Conservation (phyloP, 2,329 filamentous ascomycete species). For the Westerdykella sp. region DNA sequence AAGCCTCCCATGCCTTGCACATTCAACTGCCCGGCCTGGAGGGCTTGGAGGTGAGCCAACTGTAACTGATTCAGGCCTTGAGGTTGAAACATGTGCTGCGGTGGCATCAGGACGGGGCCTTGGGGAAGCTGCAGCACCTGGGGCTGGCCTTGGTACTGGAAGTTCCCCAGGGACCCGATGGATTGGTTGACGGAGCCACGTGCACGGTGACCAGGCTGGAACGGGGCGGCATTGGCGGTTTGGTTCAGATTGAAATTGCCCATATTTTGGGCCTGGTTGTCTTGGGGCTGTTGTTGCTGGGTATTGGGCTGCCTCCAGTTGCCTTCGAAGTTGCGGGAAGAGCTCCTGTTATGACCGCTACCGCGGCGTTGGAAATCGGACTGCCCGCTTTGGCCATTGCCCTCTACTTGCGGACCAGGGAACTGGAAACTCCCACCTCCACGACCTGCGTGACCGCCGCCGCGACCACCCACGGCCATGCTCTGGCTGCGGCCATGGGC, state of each 20-base stretch:
- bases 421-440: constrained; percentile 70
- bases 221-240: constrained; percentile 62
- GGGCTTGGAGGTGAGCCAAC: constrained; percentile 80
- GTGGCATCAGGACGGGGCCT: constrained; percentile 73
- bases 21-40: constrained; percentile 81
- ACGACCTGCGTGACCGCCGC: constrained; percentile 55
- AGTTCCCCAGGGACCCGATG: constrained; percentile 73
- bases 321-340: constrained; percentile 91
- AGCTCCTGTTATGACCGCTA: constrained; percentile 70
- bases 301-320: constrained; percentile 87
- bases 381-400: constrained; percentile 40
- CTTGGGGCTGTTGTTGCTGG: constrained; percentile 43
- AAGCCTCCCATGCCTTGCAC: constrained; percentile 63
- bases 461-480: constrained; percentile 67
- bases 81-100: constrained; percentile 70
- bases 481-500: constrained; percentile 76
- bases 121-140: constrained; percentile 80
- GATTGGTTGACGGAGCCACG: constrained; percentile 81
- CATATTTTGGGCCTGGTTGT: constrained; percentile 46
- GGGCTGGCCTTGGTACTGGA: constrained; percentile 83
- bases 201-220: constrained; percentile 86
- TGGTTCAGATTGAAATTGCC: constrained; percentile 65
- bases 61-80: constrained; percentile 85
- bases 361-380: constrained; percentile 69
- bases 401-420: constrained; percentile 50